Conservation (phyloP, 805 yeast genomes). For the Metschnikowia kunwiensis region DNA sequence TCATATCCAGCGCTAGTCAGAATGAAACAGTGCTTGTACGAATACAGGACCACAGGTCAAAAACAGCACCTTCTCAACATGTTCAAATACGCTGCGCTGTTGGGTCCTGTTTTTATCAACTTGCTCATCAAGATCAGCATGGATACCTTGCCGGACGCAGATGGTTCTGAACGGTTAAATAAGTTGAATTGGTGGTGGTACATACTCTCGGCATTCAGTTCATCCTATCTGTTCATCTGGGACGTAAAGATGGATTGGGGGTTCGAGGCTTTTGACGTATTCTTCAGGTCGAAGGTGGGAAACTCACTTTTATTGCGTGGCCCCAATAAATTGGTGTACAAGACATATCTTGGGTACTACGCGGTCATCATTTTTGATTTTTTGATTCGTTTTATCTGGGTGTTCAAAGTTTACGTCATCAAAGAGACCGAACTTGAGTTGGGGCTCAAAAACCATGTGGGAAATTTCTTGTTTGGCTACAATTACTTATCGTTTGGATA, state of each 20-base stretch:
- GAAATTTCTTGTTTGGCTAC: slow-evolving; percentile 33
- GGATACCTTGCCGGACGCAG: slow-evolving; percentile 10
- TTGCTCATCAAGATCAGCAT: slow-evolving; percentile 21
- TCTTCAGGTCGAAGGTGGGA: slow-evolving; percentile 17
- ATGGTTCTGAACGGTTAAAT: slow-evolving; percentile 14
- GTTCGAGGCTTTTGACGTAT: slow-evolving; percentile 47
- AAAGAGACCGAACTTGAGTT: slow-evolving; percentile 24
- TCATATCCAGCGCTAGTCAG: slow-evolving; percentile 70
- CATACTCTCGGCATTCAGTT: slow-evolving; percentile 50
- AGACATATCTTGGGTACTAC: slow-evolving; percentile 44
- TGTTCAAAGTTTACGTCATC: slow-evolving; percentile 48
- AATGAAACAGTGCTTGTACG: slow-evolving; percentile 76
- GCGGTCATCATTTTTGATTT: slow-evolving; percentile 60
- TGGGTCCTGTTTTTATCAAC: slow-evolving; percentile 41
- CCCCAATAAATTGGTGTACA: slow-evolving; percentile 24
- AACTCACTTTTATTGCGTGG: slow-evolving; percentile 18
- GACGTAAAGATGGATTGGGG: slow-evolving; percentile 91
- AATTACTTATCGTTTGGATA: slow-evolving; percentile 51
- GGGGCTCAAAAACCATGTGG: slow-evolving; percentile 17
- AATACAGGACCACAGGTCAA: slow-evolving; percentile 52
- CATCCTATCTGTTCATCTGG: slow-evolving; percentile 83
- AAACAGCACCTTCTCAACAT: slow-evolving; percentile 65
- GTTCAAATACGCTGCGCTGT: slow-evolving; percentile 65
- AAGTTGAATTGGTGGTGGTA: slow-evolving; percentile 42
- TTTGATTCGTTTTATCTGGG: slow-evolving; percentile 72